Evolutionary conservation across 495 filamentous ascomycete species (phyloP).

Genomic region (Aspergillus baeticus): DNA sequence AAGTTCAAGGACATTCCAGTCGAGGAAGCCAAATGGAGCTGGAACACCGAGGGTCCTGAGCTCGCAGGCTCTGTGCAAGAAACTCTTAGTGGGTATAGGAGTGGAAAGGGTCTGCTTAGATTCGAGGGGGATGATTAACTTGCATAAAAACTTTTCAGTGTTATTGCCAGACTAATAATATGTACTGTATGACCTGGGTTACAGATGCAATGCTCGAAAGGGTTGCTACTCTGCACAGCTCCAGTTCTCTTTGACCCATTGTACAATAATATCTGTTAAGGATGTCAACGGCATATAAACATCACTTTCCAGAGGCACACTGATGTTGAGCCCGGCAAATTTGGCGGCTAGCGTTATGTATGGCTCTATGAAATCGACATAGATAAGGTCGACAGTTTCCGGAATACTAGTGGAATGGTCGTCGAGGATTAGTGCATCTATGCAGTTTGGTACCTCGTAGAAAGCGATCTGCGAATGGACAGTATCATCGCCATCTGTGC

Average conservation of each 20-base stretch:
- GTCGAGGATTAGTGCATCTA: slow-evolving; percentile 66
- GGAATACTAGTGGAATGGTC: slow-evolving; percentile 42
- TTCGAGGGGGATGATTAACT: slow-evolving; percentile 56
- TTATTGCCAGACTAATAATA: not conserved
- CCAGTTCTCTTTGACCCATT: slow-evolving; percentile 85
- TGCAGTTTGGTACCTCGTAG: slow-evolving; percentile 77
- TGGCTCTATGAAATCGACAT: slow-evolving; percentile 84
- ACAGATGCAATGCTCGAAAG: no score
- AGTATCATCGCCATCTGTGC: slow-evolving; percentile 88
- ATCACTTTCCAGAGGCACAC: slow-evolving; percentile 56
- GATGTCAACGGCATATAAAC: slow-evolving; percentile 63
- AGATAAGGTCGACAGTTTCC: slow-evolving; percentile 79
- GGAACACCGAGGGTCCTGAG: slow-evolving; percentile 64
- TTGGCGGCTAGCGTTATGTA: slow-evolving; percentile 72
- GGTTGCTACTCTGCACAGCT: slow-evolving; percentile 23
- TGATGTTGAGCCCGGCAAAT: slow-evolving; percentile 58
- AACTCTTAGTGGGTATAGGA: slow-evolving; percentile 75
- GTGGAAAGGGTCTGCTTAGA: slow-evolving; percentile 87
- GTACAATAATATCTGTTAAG: slow-evolving; percentile 70
- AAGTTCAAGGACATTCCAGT: slow-evolving; percentile 81
- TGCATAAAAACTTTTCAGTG: not conserved
- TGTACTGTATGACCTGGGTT: no score
- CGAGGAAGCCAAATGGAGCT: slow-evolving; percentile 75
- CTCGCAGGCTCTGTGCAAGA: slow-evolving; percentile 66
- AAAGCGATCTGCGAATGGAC: slow-evolving; percentile 72